phyloP scores from a whole-genome alignment of 768 basidiomycete species.

The Mycena venus region DNA sequence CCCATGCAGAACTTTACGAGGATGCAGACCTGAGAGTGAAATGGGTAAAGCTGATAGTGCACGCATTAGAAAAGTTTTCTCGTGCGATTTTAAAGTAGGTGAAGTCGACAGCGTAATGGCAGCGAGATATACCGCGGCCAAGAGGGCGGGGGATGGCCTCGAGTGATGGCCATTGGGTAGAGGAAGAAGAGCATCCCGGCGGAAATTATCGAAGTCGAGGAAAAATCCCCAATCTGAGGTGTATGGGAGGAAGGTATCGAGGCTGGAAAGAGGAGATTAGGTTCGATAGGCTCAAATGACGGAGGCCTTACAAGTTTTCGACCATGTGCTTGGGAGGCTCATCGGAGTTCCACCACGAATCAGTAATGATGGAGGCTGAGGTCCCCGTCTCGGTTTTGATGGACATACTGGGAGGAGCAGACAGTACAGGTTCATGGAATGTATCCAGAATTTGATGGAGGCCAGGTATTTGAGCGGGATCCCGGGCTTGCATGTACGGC shows the following conservation, averaged over 20 bases:
- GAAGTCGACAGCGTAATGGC: conserved; percentile 11
- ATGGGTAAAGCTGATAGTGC: conserved; percentile 40
- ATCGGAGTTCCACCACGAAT: conserved; percentile 13
- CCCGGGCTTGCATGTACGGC: conserved; percentile 39
- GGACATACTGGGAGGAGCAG: not conserved
- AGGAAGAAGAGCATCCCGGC: conserved; percentile 38
- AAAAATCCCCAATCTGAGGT: conserved; percentile 60
- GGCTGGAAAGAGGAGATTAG: not conserved
- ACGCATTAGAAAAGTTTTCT: conserved; percentile 46
- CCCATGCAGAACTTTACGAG: conserved; percentile 44
- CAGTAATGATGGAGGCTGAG: not conserved
- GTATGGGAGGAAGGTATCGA: conserved; percentile 50
- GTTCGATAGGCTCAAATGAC: not conserved
- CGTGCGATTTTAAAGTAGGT: conserved; percentile 5
- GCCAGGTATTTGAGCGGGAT: not conserved
- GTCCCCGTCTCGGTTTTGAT: not conserved
- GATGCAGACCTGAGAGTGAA: conserved; percentile 40
- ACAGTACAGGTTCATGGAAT: not conserved
- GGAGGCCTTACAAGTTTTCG: not conserved
- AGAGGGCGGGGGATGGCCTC: conserved; percentile 38
- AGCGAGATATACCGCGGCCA: conserved; percentile 42
- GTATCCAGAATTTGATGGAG: not conserved
- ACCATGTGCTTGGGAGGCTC: conserved; percentile 10
- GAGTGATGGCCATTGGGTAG: conserved; percentile 38
- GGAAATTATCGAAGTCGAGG: conserved; percentile 56